Evolutionary conservation across 352 stramenopile species (phyloP), one percentile per base, ranked within the genome.

Genomic region (Blastocystis sp.): DNA sequence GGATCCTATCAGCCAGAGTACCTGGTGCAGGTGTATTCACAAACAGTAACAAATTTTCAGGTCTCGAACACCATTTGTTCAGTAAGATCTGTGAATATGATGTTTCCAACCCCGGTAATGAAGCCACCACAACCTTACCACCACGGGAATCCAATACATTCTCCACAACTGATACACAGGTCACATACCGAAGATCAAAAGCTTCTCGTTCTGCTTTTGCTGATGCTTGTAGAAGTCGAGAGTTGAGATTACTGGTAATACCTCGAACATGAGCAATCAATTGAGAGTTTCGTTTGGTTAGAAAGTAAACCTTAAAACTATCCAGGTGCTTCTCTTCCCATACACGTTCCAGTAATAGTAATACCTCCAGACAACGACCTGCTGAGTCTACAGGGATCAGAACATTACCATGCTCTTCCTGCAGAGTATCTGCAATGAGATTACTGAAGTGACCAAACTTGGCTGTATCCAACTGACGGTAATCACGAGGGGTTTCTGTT

Each of bases 311-410:
- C 46, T 80, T 80, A 52, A 59, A 80, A 27, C 21, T 61, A n/a
- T 80, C 69, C 43, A 80, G 42, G 0, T 37, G 39, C n/a, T 35
- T 80, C 69, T 80, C 69, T 52, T 80, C 46, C 69, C 69, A 80
- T 6, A 80, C 49, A 32, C 69, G 69, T 46, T 80, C 69, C 42
- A 88, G 78, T n/a, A 78, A 35, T 16, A 88, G 63, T n/a, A 88
- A 52, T 12, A 88, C 49, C 42, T 88, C 78, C 52, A 69, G 78
- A 66, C 54, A 75, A 19, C 78, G 78, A n/a, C 78, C 78, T 39
- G 63, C 57, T 32, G 78, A 71, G 32, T 88, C 78, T 27, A 88
- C 63, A 11, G 78, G 78, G 42, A 88, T 88, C 63, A 88, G 78
- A 4, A 88, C 78, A 35, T 59, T 77, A 14, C 78, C 78, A 37